A percentile compares a stretch with the other conserved stretches of the same genome.
Conservation (phyloP, 768 basidiomycete species). For the Butyriboletus loyo region DNA sequence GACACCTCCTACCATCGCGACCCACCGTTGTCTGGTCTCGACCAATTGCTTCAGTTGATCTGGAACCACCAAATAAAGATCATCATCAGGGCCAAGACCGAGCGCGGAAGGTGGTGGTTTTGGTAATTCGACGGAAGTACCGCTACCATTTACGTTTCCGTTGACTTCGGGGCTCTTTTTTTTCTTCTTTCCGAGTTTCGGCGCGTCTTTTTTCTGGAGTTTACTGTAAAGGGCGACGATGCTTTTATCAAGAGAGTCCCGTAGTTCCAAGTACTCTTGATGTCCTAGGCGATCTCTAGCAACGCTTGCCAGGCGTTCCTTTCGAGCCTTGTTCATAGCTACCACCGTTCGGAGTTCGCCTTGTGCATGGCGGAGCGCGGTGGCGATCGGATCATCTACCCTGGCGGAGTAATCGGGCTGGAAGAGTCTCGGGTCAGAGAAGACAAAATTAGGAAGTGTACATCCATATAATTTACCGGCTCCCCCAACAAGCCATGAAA, state of each 20-base stretch:
- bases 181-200: constrained; percentile 71
- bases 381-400: constrained; percentile 92
- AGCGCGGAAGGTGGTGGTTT: constrained; percentile 70
- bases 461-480: constrained; percentile 51
- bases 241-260: constrained; percentile 85
- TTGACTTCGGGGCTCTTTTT: constrained; percentile 52
- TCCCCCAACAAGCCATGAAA: constrained; percentile 68
- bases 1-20: constrained; percentile 67
- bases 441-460: neutral
- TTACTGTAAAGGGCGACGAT: constrained; percentile 73
- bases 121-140: constrained; percentile 35
- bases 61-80: constrained; percentile 57
- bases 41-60: constrained; percentile 72
- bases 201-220: constrained; percentile 77
- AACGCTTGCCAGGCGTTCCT: constrained; percentile 64
- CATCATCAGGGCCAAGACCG: constrained; percentile 67
- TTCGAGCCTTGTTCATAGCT: constrained; percentile 80
- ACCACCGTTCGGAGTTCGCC: constrained; percentile 72
- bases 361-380: constrained; percentile 87
- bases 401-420: constrained; percentile 74
- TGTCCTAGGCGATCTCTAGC: constrained; percentile 87
- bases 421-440: constrained; percentile 21
- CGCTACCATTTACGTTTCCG: constrained; percentile 31
- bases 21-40: constrained; percentile 74
- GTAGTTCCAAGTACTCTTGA: constrained; percentile 83